These are phyloP conservation scores for Penicillium sp. DNA, from an alignment of 2,329 filamentous ascomycete species.

Conservation along the genomic window DNA sequence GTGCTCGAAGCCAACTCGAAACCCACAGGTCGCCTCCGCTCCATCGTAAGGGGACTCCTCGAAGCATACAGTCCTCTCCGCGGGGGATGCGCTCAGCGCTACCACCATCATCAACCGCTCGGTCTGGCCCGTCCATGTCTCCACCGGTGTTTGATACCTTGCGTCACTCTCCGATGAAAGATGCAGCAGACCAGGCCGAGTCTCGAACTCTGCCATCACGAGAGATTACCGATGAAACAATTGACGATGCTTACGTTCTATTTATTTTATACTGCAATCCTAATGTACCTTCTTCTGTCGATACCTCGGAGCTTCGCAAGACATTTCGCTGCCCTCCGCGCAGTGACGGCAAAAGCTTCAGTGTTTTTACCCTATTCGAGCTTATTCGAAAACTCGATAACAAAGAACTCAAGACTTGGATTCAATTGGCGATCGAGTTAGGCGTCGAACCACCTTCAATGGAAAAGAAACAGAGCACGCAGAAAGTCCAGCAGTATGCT, in stretches of 20 bases:
- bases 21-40: conserved; percentile 45
- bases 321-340: conserved; percentile 80
- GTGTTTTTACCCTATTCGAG: conserved; percentile 75
- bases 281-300: conserved; percentile 70
- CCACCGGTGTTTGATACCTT: conserved; percentile 44
- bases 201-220: conserved; percentile 66
- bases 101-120: conserved; percentile 36
- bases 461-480: conserved; percentile 83
- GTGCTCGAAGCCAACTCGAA: conserved; percentile 41
- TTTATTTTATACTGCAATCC: conserved; percentile 95
- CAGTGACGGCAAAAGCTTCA: conserved; percentile 86
- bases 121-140: conserved; percentile 49
- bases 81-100: conserved; percentile 39
- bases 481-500: conserved; percentile 94
- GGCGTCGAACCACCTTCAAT: conserved; percentile 84
- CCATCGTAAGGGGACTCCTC: conserved; percentile 46
- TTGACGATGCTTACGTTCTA: conserved; percentile 80
- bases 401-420: conserved; percentile 92
- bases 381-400: conserved; percentile 78
- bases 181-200: conserved; percentile 51
- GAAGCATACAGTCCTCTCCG: conserved; percentile 49
- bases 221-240: conserved; percentile 70
- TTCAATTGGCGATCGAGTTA: conserved; percentile 82
- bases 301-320: conserved; percentile 73
- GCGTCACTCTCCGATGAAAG: conserved; percentile 38